Conservation (phyloP, 805 yeast species). For the Candida argentea region DNA sequence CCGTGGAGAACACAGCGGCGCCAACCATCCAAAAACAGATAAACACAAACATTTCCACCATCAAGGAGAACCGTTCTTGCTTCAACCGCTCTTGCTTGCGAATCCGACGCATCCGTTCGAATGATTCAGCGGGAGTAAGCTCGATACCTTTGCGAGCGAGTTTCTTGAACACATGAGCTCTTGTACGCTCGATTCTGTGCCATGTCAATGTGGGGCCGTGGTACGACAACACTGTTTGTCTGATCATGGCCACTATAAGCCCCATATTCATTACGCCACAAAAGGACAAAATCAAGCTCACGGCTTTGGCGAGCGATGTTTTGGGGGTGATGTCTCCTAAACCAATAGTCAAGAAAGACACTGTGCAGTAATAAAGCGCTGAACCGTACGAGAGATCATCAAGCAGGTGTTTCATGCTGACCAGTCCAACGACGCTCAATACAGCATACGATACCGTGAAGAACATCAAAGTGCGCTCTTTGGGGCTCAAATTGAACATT, state of each 20-base stretch:
- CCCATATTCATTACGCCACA: constrained; percentile 69
- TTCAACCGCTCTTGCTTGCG: constrained; percentile 28
- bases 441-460: constrained; percentile 54
- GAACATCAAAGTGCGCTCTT: constrained; percentile 66
- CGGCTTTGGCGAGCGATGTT: constrained; percentile 42
- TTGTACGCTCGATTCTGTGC: constrained; percentile 47
- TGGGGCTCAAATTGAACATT: constrained; percentile 50
- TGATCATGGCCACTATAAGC: constrained; percentile 58
- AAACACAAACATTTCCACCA: constrained; percentile 34
- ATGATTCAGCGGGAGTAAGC: constrained; percentile 38
- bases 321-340: constrained; percentile 63
- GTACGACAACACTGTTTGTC: constrained; percentile 52
- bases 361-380: constrained; percentile 64
- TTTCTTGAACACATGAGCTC: constrained; percentile 25
- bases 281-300: constrained; percentile 54
- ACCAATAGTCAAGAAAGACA: constrained; percentile 71
- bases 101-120: constrained; percentile 45
- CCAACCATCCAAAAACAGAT: constrained; percentile 64
- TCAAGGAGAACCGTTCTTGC: constrained; percentile 31
- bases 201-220: constrained; percentile 56
- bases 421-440: constrained; percentile 67
- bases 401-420: constrained; percentile 29
- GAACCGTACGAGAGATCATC: constrained; percentile 40
- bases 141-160: constrained; percentile 7
- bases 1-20: constrained; percentile 46